These are phyloP conservation scores for Climacium dendroides DNA, from an alignment of 225 moss, liverwort and hornwort species.

Conservation along the genomic window DNA sequence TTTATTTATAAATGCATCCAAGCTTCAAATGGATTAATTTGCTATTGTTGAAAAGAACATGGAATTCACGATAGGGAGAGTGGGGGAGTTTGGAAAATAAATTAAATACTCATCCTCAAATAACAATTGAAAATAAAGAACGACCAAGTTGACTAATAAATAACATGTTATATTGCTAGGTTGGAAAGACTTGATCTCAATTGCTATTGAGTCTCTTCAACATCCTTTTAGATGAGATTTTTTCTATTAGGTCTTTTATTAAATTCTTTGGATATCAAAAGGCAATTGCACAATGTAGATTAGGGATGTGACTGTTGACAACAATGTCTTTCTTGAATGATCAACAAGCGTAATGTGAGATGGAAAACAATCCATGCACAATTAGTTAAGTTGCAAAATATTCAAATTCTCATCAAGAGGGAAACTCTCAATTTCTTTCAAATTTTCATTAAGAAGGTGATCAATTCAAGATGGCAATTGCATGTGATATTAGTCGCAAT, in stretches of 20 bases:
- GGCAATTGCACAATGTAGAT: not conserved
- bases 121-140: not conserved
- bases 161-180: not conserved
- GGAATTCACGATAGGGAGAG: fast-evolving
- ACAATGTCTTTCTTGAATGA: not conserved
- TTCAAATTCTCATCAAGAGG: not conserved
- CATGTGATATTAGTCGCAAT: not conserved
- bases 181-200: not conserved
- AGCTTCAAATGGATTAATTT: not conserved
- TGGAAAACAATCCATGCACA: not conserved
- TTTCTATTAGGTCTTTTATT: no score
- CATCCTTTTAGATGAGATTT: no score
- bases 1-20: not conserved
- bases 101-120: not conserved
- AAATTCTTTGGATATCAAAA: not conserved
- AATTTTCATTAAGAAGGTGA: not conserved
- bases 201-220: not conserved
- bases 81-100: fast-evolving
- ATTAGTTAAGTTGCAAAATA: not conserved
- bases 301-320: not conserved
- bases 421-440: not conserved
- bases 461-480: not conserved
- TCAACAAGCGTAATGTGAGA: not conserved
- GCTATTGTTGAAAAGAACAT: fast-evolving
- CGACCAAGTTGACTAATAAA: not conserved